Evolutionary conservation across 768 basidiomycete species (phyloP), one percentile per base, ranked within the genome.

Genomic region (Heimioporus sp.): DNA sequence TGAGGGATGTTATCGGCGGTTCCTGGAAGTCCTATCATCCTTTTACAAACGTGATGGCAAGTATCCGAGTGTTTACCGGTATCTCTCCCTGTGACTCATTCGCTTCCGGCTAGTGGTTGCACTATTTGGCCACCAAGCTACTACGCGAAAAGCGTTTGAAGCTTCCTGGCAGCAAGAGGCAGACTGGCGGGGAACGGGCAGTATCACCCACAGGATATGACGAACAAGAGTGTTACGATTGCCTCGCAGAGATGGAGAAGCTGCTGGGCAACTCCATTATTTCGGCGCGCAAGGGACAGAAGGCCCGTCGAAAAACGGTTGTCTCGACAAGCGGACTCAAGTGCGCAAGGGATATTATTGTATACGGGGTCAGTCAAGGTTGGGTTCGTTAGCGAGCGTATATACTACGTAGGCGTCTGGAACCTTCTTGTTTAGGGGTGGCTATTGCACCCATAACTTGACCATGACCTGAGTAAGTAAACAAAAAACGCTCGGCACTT

Each of bases 21-120:
- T 65, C 75, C 38, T 99, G 97, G 97, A 79, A 81, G 57, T 77
- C 69, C 10, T 97, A 85, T 65, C 77, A 82, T 50, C 92, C 92
- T 2, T 69, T 87, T 16, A 94, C 92, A 10, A 98, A 98, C 65
- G 83, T 97, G 35, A 83, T 98, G 82, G 96, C 95, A 63, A 63
- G 82, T 61, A 21, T 13, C 49, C 39, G 5, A 35, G 5, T 21
- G 43, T 4, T 17, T 34, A 9, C 43, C n/a, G n/a, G n/a, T n/a
- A n/a, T n/a, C 32, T 44, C 15, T n/a, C 19, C n/a, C 41, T 50
- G 19, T 24, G 28, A 45, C 51, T 58, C 48, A 63, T 51, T 50
- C n/a, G 20, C 21, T n/a, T 40, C 46, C 45, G 40, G 31, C 28
- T 37, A 95, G 94, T 97, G 94, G 94, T 72, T 96, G 17, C 90